Conservation (phyloP, 768 basidiomycete genomes). For the Clitopilus passeckerianus region DNA sequence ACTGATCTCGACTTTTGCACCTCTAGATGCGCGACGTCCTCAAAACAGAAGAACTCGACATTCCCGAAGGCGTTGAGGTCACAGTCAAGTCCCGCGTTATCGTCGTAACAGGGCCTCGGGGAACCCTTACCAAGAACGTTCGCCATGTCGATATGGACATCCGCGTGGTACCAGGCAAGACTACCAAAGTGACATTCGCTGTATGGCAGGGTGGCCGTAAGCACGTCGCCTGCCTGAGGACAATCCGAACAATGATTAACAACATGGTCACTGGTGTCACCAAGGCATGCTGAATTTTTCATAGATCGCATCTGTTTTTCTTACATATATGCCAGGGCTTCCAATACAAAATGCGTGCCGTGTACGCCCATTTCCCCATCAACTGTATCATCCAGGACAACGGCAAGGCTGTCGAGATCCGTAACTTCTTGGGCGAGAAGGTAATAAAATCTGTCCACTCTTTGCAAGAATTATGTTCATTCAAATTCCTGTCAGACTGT, state of each 20-base stretch:
- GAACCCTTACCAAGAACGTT: slow-evolving; percentile 87
- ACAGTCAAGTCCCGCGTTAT: slow-evolving; percentile 88
- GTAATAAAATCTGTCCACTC: slow-evolving; percentile 29
- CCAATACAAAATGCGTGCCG: slow-evolving; percentile 99
- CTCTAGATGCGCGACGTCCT: slow-evolving; percentile 87
- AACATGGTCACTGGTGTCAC: slow-evolving; percentile 99
- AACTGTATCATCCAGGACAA: slow-evolving; percentile 89
- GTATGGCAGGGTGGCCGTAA: slow-evolving; percentile 99
- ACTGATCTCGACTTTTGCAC: slow-evolving; percentile 5
- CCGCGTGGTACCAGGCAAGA: slow-evolving; percentile 74
- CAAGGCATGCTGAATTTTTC: slow-evolving; percentile 49
- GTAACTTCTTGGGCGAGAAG: slow-evolving; percentile 95
- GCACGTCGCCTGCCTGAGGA: slow-evolving; percentile 97
- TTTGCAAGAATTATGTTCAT: background rate
- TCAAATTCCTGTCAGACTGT: slow-evolving; percentile 56
- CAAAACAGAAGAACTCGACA: slow-evolving; percentile 88
- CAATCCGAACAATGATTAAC: slow-evolving; percentile 89
- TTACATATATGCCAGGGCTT: slow-evolving; percentile 65
- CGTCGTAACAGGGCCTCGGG: slow-evolving; percentile 89
- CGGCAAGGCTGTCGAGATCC: slow-evolving; percentile 77
- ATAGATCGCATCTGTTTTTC: background rate
- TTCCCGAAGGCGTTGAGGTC: slow-evolving; percentile 83
- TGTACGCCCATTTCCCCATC: slow-evolving; percentile 99
- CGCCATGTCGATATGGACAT: slow-evolving; percentile 95
- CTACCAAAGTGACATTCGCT: slow-evolving; percentile 78